Base-by-base conservation (phyloP, 106 monocot species). In the Dioscorea zingiberensis region DNA sequence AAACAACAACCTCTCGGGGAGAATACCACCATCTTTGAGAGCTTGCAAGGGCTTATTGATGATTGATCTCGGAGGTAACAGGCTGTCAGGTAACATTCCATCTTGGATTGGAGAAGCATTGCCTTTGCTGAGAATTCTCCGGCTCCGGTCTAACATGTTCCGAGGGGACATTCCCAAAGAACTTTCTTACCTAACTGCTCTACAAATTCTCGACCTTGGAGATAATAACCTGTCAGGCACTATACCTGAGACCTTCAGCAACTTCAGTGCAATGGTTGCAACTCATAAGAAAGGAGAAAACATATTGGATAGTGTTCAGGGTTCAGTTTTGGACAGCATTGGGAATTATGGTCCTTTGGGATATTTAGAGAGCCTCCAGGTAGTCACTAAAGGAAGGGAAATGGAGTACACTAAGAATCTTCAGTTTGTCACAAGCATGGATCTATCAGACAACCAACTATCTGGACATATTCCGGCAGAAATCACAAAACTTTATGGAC, bases 11-110 rank as follows among this genome's bases (percentile, higher is more conserved):
- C 13, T 82, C 7, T 30, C 14, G 3, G 82, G 82, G 3, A 23
- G 70, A 22, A 29, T 77, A 21, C 73, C 82, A 12, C 18, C 30
- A 30, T 30, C 25, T 21, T 32, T 82, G 22, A 17, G 26, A 32
- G 47, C n/a, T 17, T 77, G 69, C 16, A 65, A 17, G 14, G 12
- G 2, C 0, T 70, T 77, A 28, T 6, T n/a, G 11, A 28, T 55
- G 17, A 68, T 77, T 27, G 73, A 77, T 66, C 69, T 82, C 18
- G 73, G 77, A 1, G 19, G 54, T 13, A 67, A 67, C 21, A 67
- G 54, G 10, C 21, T 67, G 18, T 54, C 54, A 1, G 67, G 67
- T 27, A 19, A 10, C 26, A 54, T 67, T 27, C 67, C 67, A 3
- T 1, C 10, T 1, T 29, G 25, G 2, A 12, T 67, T 0, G 58